Base-by-base conservation (phyloP, 139 green algal genomes). In the Pseudopediastrum boryanum region DNA sequence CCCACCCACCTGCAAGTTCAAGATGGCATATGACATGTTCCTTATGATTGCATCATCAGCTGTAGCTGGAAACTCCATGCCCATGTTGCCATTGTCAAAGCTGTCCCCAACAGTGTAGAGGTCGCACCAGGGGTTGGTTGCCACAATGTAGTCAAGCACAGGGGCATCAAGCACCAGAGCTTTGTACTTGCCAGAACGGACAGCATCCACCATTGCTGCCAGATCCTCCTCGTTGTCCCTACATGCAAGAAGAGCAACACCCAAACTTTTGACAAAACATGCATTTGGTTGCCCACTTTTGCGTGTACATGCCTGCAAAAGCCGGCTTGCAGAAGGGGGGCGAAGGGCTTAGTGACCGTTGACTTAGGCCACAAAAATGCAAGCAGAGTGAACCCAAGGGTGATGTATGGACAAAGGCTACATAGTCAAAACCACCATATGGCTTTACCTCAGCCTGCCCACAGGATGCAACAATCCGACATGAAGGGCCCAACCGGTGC, bases 131-230 rank as follows among this genome's bases (percentile, higher is more conserved):
- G n/a, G 16, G 36, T n/a, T 19, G 42, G 65, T 65, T 12, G 74
- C 74, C 36, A 51, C 74, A n/a, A 81, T 61, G 62, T 74, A 74
- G n/a, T 71, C 41, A 7, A 81, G 62, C 36, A 81, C 74, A 8
- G 74, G 74, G 8, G 74, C 35, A 51, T 81, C 74, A n/a, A 81
- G 44, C 10, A 81, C 31, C 6, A 81, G 62, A 0, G 74, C 74
- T 19, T 81, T 36, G 50, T 59, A 74, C 1, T 16, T 48, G 41
- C 31, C n/a, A 31, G 5, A 68, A 23, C 74, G 74, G 1, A 81
- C 48, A 5, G 65, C 66, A 2, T 52, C 35, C 4, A 81, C 8
- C 43, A 81, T 66, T 27, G 23, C 61, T 8, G 9, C 39, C 9
- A 46, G 54, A 38, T 81, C 74, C 6, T 12, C 44, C 23, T 66